phyloP scores from a whole-genome alignment of 2,329 filamentous ascomycete genomes.

The Cryphonectria radicalis region DNA sequence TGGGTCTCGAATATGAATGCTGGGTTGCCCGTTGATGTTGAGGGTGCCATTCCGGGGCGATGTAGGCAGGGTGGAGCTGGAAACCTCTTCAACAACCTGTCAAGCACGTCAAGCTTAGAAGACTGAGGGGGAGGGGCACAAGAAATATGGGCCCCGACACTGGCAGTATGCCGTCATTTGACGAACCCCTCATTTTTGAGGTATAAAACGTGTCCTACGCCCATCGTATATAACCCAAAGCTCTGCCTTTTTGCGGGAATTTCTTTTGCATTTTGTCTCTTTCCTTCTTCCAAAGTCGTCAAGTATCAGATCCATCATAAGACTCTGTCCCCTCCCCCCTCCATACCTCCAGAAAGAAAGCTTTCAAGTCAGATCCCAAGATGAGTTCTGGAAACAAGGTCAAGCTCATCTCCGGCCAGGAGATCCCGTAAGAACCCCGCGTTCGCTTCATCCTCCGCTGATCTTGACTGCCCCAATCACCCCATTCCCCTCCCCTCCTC shows the following conservation, averaged over 20 bases:
- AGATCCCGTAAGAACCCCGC: conserved; percentile 54
- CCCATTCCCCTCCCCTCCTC: not conserved
- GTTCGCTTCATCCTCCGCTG: conserved; percentile 33
- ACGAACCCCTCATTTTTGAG: conserved; percentile 7
- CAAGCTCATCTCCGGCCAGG: conserved; percentile 66
- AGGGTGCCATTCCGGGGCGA: not conserved
- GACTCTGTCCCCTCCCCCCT: not conserved
- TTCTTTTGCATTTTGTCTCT: not conserved
- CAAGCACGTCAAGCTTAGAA: not conserved
- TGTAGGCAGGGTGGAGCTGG: not conserved
- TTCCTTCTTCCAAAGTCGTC: not conserved
- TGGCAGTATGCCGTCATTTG: conserved; percentile 23
- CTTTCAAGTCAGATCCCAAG: not conserved
- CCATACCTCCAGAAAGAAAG: not conserved
- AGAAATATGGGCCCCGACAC: conserved; percentile 2
- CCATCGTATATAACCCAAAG: not conserved
- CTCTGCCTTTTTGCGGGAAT: not conserved
- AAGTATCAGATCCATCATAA: not conserved
- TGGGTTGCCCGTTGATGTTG: not conserved
- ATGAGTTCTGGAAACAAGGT: conserved; percentile 64
- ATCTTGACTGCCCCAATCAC: not conserved
- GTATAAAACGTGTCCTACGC: conserved; percentile 1
- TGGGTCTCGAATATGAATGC: conserved; percentile 8
- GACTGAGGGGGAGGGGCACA: conserved; percentile 25
- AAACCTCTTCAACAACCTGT: not conserved